These are phyloP conservation scores for Suhomyces ambrosiae DNA, from an alignment of 1,139 yeast genomes.

Conservation along the genomic window DNA sequence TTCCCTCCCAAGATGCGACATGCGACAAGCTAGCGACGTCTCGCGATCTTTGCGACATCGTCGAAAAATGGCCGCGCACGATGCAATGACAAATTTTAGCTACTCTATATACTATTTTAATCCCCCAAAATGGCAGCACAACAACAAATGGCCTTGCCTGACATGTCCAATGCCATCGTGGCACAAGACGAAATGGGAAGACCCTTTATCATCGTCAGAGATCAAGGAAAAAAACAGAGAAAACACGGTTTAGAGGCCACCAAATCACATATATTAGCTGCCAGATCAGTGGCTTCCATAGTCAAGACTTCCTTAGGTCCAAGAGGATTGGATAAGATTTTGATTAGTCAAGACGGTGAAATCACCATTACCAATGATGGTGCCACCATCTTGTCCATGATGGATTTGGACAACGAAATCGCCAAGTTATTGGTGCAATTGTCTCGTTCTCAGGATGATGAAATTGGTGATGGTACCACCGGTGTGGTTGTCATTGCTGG, in stretches of 20 bases:
- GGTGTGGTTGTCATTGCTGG: constrained; percentile 98
- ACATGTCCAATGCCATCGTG: constrained; percentile 94
- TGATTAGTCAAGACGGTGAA: constrained; percentile 92
- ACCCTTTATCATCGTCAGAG: constrained; percentile 96
- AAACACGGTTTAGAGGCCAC: constrained; percentile 95
- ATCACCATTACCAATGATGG: constrained; percentile 98
- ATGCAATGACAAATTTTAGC: background rate
- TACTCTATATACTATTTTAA: too few species aligned
- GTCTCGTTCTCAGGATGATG: constrained; percentile 96
- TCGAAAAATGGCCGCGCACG: constrained; percentile 6
- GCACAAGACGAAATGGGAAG: constrained; percentile 99
- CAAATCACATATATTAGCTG: constrained; percentile 92
- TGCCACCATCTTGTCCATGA: constrained; percentile 92
- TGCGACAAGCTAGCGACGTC: background rate
- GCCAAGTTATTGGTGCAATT: constrained; percentile 94
- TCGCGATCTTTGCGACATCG: too few species aligned
- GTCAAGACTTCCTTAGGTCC: constrained; percentile 95
- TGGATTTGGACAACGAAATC: constrained; percentile 95
- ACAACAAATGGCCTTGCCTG: constrained; percentile 65
- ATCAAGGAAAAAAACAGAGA: constrained; percentile 92
- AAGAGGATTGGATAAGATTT: constrained; percentile 94
- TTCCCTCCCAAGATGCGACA: too few species aligned
- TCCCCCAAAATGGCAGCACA: constrained; percentile 26
- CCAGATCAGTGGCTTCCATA: constrained; percentile 91
- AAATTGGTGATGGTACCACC: constrained; percentile 99